phyloP scores from a whole-genome alignment of 495 filamentous ascomycete genomes.

The Hyaloscypha bicolor region DNA sequence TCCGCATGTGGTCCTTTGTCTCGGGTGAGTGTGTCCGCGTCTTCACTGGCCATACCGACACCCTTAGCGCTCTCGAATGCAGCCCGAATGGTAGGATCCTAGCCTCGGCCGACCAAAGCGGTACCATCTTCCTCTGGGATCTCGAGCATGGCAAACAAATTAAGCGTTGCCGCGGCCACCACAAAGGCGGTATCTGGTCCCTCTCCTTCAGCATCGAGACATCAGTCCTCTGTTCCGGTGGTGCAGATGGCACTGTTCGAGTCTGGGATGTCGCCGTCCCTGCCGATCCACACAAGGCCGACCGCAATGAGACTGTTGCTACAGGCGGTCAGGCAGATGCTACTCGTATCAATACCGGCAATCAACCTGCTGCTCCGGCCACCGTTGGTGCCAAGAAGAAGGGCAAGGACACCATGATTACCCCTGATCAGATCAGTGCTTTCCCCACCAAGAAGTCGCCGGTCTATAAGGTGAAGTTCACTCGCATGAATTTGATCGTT shows the following conservation, averaged over 20 bases:
- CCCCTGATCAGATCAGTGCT: conserved; percentile 87
- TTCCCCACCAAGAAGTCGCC: conserved; percentile 96
- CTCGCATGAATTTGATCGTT: conserved; percentile 87
- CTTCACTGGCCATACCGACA: conserved; percentile 88
- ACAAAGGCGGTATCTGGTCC: conserved; percentile 90
- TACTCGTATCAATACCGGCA: conserved; percentile 51
- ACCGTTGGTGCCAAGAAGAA: conserved; percentile 70
- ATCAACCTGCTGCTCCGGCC: conserved; percentile 37
- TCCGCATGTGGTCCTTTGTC: conserved; percentile 95
- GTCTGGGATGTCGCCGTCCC: conserved; percentile 86
- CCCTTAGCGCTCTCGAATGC: conserved; percentile 79
- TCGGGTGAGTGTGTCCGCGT: conserved; percentile 84
- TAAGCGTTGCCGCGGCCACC: conserved; percentile 93
- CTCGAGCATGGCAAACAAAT: conserved; percentile 77
- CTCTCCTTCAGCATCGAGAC: conserved; percentile 90
- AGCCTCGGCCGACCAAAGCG: conserved; percentile 82
- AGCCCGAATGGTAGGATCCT: conserved; percentile 84
- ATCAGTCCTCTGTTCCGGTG: conserved; percentile 82
- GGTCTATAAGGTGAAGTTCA: conserved; percentile 91
- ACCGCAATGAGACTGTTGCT: conserved; percentile 56
- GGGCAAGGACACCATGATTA: conserved; percentile 86
- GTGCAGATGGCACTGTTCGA: conserved; percentile 89
- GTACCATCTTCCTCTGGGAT: conserved; percentile 92
- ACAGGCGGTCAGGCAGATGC: conserved; percentile 45
- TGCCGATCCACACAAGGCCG: conserved; percentile 44